phyloP scores from a whole-genome alignment of 1,284 basidiomycete genomes.

The Vanrija humicola region DNA sequence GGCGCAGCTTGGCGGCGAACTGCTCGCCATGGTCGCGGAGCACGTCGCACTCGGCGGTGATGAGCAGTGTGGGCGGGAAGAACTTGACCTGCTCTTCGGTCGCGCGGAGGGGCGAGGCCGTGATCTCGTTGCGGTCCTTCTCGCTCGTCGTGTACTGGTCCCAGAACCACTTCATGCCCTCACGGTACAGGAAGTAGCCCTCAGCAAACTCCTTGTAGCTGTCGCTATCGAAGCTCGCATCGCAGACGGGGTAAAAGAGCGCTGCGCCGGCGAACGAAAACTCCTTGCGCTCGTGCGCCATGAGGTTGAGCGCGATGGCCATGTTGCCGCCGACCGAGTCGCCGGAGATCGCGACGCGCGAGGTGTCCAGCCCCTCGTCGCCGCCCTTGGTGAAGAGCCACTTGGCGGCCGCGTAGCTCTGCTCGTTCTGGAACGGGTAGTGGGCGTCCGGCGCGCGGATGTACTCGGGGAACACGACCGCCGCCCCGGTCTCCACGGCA shows the following conservation, averaged over 20 bases:
- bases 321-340: conserved; percentile 16
- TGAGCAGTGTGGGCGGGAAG: conserved; percentile 15
- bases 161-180: conserved; percentile 23
- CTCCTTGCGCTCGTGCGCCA: conserved; percentile 4
- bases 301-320: conserved; percentile 10
- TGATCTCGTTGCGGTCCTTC: conserved; percentile 1
- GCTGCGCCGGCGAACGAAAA: conserved; percentile 4
- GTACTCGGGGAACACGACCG: conserved; percentile 17
- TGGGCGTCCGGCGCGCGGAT: conserved; percentile 8
- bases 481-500: conserved; percentile 10
- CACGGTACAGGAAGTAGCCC: conserved; percentile 13
- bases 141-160: conserved; percentile 11
- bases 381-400: conserved; percentile 12
- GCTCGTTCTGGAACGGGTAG: conserved; percentile 14
- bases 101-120: conserved; percentile 8
- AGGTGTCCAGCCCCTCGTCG: conserved; percentile 6
- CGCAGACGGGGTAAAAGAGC: conserved; percentile 14
- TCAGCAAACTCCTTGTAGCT: conserved; percentile 12
- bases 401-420: conserved; percentile 11
- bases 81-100: conserved; percentile 1
- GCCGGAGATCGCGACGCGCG: conserved; percentile 9
- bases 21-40: conserved; percentile 16
- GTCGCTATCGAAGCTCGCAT: conserved; percentile 12
- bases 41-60: conserved; percentile 16
- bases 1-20: conserved; percentile 13